Evolutionary conservation across 306 rosid species (phyloP).

Genomic region (Castanea sativa): DNA sequence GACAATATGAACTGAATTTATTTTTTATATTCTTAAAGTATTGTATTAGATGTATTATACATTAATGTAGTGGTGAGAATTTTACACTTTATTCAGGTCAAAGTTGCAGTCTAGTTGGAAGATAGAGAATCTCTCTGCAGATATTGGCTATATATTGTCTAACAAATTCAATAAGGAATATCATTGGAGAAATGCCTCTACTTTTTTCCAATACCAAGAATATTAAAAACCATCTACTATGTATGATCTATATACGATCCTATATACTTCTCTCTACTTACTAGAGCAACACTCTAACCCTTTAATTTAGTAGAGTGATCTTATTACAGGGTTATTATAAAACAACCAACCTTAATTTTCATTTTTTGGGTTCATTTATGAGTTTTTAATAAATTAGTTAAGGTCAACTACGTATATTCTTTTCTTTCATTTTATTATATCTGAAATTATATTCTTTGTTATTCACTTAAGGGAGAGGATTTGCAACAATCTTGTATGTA

Average conservation of each 20-base stretch:
- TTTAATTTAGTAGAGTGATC: too few relatives aligned
- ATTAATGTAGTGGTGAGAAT: background rate
- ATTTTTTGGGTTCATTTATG: too few relatives aligned
- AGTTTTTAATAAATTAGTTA: too few relatives aligned
- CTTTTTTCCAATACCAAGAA: background rate
- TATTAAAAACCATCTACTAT: background rate
- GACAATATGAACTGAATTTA: background rate
- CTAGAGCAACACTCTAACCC: too few relatives aligned
- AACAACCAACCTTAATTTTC: too few relatives aligned
- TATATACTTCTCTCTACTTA: too few relatives aligned
- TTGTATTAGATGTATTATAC: background rate
- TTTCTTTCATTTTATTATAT: too few relatives aligned
- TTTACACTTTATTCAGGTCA: constrained; percentile 20
- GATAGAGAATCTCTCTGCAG: background rate
- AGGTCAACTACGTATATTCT: too few relatives aligned
- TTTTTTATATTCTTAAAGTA: background rate
- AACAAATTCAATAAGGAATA: constrained; percentile 5
- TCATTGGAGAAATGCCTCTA: constrained; percentile 10
- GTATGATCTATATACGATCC: background rate
- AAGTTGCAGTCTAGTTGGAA: constrained; percentile 24
- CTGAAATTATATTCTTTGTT: too few relatives aligned
- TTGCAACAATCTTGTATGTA: too few relatives aligned
- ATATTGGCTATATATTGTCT: background rate
- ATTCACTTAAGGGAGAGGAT: too few relatives aligned
- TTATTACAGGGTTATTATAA: too few relatives aligned